These are phyloP conservation scores for Pleurotus platypus DNA, from an alignment of 768 basidiomycete genomes.

Conservation along the genomic window DNA sequence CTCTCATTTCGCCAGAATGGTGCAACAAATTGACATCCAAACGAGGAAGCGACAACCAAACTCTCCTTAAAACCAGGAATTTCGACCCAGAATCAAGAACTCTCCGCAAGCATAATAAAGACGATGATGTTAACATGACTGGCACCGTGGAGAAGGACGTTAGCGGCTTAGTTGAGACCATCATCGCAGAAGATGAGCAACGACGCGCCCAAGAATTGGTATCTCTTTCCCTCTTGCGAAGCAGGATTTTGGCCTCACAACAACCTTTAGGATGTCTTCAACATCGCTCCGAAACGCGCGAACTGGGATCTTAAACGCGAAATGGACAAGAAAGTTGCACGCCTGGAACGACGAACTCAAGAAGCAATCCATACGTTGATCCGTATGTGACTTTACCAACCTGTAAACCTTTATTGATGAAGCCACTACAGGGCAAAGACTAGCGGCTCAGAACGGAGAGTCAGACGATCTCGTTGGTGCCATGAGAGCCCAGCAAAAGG, in stretches of 20 bases:
- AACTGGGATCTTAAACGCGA: slow-evolving; percentile 97
- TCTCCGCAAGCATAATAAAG: slow-evolving; percentile 57
- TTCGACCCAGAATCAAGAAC: slow-evolving; percentile 89
- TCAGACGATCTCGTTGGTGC: slow-evolving; percentile 79
- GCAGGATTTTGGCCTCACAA: not conserved
- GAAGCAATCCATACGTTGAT: slow-evolving; percentile 92
- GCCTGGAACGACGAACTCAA: slow-evolving; percentile 87
- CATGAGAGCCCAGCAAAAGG: slow-evolving; percentile 72
- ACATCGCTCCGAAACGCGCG: slow-evolving; percentile 94
- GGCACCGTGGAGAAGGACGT: slow-evolving; percentile 90
- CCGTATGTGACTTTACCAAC: slow-evolving; percentile 48
- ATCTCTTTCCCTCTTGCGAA: slow-evolving; percentile 19
- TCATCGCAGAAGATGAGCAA: slow-evolving; percentile 84
- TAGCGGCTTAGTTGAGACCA: slow-evolving; percentile 77
- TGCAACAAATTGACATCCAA: not conserved
- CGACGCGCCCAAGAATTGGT: slow-evolving; percentile 86
- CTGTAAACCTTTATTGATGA: not conserved
- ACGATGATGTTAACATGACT: slow-evolving; percentile 52
- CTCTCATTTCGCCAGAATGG: not conserved
- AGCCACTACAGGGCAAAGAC: slow-evolving; percentile 58
- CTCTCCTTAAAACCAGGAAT: slow-evolving; percentile 69
- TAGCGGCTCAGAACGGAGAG: slow-evolving; percentile 75
- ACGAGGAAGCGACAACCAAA: slow-evolving; percentile 28
- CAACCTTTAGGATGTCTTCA: slow-evolving; percentile 76
- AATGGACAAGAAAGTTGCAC: slow-evolving; percentile 84